Evolutionary conservation across 768 basidiomycete genomes (phyloP), one percentile per base, ranked within the genome.

Genomic region (Dendrothele bispora): DNA sequence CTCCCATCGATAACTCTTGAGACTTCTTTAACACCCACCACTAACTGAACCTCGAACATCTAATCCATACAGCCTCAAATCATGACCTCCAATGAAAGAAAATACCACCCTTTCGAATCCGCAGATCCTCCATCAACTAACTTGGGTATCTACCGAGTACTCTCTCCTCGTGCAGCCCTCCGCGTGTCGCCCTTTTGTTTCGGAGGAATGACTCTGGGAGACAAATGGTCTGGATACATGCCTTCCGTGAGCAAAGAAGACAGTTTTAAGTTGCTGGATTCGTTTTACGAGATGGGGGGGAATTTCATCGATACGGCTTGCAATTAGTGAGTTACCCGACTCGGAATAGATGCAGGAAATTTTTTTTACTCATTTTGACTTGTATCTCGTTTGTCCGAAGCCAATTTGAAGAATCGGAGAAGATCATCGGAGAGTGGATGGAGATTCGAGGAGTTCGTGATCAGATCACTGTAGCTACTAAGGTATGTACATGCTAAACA

Each of bases 361-460:
- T 10, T 36, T 30, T 29, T 17, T 12, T 4, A n/a, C 11, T 14
- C 45, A n/a, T 5, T 21, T 8, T 37, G 22, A 21, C 37, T 2
- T 11, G 12, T 7, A 34, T 8, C 32, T 20, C 18, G 8, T 32
- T 11, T 22, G 17, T 17, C 15, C 17, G 21, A 29, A 78, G 74
- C 46, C 79, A 84, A 55, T 72, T 80, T 46, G 81, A 76, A 49
- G 56, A 71, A 17, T 80, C 78, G 3, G 83, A 87, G 57, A 46
- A 55, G 44, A 73, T 75, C 53, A 68, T 79, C 25, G 78, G 78
- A 3, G 78, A 80, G 56, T 82, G 78, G 78, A 73, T 75, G 48
- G 69, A 75, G 51, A 52, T 61, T 27, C 63, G 74, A 18, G 67
- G 66, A 0, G 73, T 72, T 41, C 64, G 79, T 2, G 73, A 78